These are phyloP conservation scores for Boletellus deceptivus DNA, from an alignment of 1,284 basidiomycete genomes.

Conservation along the genomic window DNA sequence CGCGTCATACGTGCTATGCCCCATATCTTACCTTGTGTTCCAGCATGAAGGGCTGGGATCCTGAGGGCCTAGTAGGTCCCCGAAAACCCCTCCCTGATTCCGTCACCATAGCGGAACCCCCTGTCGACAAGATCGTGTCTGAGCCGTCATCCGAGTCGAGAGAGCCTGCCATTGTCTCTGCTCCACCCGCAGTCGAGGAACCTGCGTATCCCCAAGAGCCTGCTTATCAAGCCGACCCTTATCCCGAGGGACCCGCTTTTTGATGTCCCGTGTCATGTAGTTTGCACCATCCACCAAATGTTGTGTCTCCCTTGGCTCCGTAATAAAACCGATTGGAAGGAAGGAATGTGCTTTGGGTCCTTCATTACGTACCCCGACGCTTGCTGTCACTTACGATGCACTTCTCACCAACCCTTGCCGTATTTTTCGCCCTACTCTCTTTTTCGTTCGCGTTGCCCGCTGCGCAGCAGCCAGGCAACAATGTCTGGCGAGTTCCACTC, in stretches of 20 bases:
- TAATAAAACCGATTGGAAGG: constrained; percentile 6
- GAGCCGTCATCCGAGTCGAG: constrained; percentile 80
- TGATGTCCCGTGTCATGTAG: constrained; percentile 34
- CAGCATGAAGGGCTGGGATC: constrained; percentile 98
- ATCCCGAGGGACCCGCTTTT: constrained; percentile 48
- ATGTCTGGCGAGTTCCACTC: constrained; percentile 21
- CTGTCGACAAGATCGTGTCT: constrained; percentile 73
- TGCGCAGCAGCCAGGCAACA: background rate
- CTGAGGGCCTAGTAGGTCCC: constrained; percentile 86
- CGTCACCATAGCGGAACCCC: constrained; percentile 87
- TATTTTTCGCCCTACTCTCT: constrained; percentile 17
- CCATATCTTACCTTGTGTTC: constrained; percentile 13
- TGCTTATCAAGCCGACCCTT: constrained; percentile 36
- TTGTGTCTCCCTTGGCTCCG: constrained; percentile 8
- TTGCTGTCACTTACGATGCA: constrained; percentile 16
- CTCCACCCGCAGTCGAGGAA: constrained; percentile 53
- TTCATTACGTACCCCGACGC: constrained; percentile 11
- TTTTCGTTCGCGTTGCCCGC: constrained; percentile 10
- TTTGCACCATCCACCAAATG: constrained; percentile 14
- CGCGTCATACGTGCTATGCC: background rate
- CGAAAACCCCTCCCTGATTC: constrained; percentile 95
- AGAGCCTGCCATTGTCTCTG: constrained; percentile 58
- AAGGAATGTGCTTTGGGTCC: background rate
- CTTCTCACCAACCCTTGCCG: constrained; percentile 2
- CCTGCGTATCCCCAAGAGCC: constrained; percentile 42